These are phyloP conservation scores for Lyophyllum semitale DNA, from an alignment of 768 basidiomycete species.

Conservation along the genomic window DNA sequence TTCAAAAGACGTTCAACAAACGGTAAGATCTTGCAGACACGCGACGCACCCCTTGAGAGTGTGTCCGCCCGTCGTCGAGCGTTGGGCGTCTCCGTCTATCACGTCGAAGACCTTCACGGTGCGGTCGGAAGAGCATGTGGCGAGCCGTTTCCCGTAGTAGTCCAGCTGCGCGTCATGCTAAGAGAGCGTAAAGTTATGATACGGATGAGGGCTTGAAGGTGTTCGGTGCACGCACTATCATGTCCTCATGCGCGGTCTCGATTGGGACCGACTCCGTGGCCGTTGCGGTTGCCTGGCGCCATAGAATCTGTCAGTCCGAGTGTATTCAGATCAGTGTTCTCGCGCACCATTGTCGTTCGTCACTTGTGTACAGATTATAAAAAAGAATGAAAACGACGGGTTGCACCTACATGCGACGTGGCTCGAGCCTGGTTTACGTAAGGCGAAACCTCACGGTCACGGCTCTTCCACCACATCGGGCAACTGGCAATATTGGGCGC, in stretches of 20 bases:
- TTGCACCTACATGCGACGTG: neutral
- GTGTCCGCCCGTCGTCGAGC: constrained; percentile 58
- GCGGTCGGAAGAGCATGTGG: constrained; percentile 94
- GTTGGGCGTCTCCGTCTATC: constrained; percentile 80
- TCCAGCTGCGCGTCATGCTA: constrained; percentile 99
- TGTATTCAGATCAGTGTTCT: neutral
- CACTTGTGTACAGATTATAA: neutral
- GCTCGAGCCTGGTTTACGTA: neutral
- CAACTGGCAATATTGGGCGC: too few species aligned
- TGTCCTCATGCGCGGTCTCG: constrained; percentile 96
- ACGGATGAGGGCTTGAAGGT: neutral
- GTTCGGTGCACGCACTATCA: constrained; percentile 75
- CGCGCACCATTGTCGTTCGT: constrained; percentile 12
- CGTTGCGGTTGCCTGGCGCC: constrained; percentile 46
- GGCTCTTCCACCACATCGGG: too few species aligned
- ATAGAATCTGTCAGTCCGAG: neutral
- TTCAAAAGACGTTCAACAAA: constrained; percentile 28
- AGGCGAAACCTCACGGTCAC: neutral
- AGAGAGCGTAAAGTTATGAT: neutral
- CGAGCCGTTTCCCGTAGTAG: constrained; percentile 95
- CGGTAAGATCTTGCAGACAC: neutral
- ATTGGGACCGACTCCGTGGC: constrained; percentile 77
- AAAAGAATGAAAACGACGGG: neutral
- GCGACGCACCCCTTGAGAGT: constrained; percentile 74
- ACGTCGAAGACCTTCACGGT: constrained; percentile 96